These are phyloP conservation scores for Globisporangium emineosum DNA, from an alignment of 352 stramenopile species.

Conservation along the genomic window DNA sequence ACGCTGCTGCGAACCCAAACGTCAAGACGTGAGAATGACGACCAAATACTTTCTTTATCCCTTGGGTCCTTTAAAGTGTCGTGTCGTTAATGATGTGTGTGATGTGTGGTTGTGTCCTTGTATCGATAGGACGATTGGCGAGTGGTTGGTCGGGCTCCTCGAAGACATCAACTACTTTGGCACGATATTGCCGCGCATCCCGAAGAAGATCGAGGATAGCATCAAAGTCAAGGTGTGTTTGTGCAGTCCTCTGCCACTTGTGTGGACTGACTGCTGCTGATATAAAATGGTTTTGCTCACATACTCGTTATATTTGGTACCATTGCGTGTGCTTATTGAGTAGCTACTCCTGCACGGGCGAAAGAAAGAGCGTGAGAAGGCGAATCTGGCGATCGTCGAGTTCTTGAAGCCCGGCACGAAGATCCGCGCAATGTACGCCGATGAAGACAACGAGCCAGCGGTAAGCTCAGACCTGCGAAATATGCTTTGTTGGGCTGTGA, in stretches of 20 bases:
- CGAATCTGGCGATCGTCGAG: conserved; percentile 64
- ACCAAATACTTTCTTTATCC: neutral
- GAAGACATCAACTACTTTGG: conserved; percentile 96
- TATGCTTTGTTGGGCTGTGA: neutral
- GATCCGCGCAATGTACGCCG: conserved; percentile 93
- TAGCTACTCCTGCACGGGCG: conserved; percentile 78
- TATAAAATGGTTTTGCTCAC: too few relatives aligned
- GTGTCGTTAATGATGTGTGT: neutral
- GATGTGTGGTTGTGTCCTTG: conserved; percentile 7
- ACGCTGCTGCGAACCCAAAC: conserved; percentile 77
- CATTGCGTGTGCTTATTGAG: conserved; percentile 2
- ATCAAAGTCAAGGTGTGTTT: conserved; percentile 91
- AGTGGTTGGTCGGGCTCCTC: conserved; percentile 90
- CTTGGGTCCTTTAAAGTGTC: neutral
- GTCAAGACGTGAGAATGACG: conserved; percentile 56
- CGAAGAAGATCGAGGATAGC: conserved; percentile 93
- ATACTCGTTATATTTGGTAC: neutral
- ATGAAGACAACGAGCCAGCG: conserved; percentile 93
- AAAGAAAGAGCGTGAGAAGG: conserved; percentile 62
- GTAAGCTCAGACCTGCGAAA: conserved; percentile 26
- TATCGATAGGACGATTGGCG: conserved; percentile 86
- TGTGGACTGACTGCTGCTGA: too few relatives aligned
- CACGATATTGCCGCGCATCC: conserved; percentile 95
- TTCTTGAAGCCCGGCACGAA: conserved; percentile 87
- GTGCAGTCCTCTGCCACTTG: neutral